Conservation (phyloP, 768 basidiomycete genomes). For the Auriscalpium orientale region DNA sequence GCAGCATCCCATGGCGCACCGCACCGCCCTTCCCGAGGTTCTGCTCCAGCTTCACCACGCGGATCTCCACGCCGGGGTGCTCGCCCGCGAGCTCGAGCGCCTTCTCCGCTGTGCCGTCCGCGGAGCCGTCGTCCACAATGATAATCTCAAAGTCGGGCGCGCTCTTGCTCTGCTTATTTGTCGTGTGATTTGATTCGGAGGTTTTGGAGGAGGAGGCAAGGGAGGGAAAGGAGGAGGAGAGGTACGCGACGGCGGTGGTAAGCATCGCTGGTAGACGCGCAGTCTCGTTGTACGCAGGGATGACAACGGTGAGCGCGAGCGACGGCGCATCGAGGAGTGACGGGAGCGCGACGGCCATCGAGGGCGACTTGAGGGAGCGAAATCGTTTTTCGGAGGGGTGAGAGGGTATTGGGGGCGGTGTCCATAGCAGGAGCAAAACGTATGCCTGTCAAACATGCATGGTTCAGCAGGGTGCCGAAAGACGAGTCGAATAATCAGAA, state of each 20-base stretch:
- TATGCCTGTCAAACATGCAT: conserved; percentile 50
- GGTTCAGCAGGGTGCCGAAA: conserved; percentile 4
- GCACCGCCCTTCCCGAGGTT: conserved; percentile 93
- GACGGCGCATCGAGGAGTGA: conserved; percentile 46
- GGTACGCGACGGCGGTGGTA: conserved; percentile 59
- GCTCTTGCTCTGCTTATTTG: too few relatives aligned
- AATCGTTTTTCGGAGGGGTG: conserved; percentile 64
- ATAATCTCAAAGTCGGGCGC: conserved; percentile 69
- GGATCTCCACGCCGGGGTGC: conserved; percentile 53
- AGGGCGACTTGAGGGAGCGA: conserved; percentile 46
- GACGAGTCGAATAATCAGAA: conserved; percentile 3
- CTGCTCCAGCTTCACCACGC: conserved; percentile 66
- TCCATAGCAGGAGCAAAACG: conserved; percentile 61
- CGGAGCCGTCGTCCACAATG: conserved; percentile 86
- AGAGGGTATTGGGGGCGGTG: conserved; percentile 59
- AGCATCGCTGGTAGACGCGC: conserved; percentile 81
- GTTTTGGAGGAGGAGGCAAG: too few relatives aligned
- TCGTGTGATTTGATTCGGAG: too few relatives aligned
- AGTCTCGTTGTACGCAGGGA: conserved; percentile 90
- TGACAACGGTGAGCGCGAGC: conserved; percentile 71
- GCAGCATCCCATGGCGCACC: conserved; percentile 85
- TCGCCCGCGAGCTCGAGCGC: conserved; percentile 56
- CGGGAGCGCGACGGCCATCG: conserved; percentile 47
- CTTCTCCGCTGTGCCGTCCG: conserved; percentile 60
- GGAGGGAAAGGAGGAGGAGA: too few relatives aligned